Conservation (phyloP, 2,329 filamentous ascomycete genomes). For the Fusarium compactum region DNA sequence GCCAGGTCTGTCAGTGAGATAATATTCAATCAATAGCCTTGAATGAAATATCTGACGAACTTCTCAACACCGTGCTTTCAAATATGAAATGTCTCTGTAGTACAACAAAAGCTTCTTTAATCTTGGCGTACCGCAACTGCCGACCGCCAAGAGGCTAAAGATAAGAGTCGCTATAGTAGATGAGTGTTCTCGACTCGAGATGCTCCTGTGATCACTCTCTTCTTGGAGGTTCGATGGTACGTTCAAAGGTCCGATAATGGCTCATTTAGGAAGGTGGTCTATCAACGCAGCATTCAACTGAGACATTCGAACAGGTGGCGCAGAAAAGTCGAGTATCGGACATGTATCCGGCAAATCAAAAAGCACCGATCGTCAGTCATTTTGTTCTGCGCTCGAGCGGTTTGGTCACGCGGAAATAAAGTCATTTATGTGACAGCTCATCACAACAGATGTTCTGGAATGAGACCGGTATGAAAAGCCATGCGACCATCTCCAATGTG, state of each 20-base stretch:
- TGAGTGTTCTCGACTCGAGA: not conserved
- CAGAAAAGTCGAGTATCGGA: not conserved
- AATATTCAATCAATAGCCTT: fast-evolving
- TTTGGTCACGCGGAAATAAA: not conserved
- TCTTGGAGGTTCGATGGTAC: conserved; percentile 6
- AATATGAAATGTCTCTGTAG: not conserved
- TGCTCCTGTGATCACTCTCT: conserved; percentile 6
- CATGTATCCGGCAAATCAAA: not conserved
- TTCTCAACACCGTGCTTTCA: too few species aligned
- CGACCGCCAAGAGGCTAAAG: not conserved
- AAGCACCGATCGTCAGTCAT: not conserved
- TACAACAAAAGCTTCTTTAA: not conserved
- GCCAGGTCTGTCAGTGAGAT: fast-evolving
- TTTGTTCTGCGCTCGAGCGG: not conserved
- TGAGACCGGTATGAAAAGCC: not conserved
- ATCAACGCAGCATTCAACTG: not conserved
- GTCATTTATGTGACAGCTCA: not conserved
- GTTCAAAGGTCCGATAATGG: not conserved
- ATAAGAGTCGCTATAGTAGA: not conserved
- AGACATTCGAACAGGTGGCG: conserved; percentile 26
- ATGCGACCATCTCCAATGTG: not conserved
- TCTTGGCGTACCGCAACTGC: not conserved
- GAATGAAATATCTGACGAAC: too few species aligned
- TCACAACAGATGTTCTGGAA: not conserved
- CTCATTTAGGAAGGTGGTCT: conserved; percentile 22